Conservation (phyloP, 495 filamentous ascomycete genomes). For the Lophiotrema nucula region DNA sequence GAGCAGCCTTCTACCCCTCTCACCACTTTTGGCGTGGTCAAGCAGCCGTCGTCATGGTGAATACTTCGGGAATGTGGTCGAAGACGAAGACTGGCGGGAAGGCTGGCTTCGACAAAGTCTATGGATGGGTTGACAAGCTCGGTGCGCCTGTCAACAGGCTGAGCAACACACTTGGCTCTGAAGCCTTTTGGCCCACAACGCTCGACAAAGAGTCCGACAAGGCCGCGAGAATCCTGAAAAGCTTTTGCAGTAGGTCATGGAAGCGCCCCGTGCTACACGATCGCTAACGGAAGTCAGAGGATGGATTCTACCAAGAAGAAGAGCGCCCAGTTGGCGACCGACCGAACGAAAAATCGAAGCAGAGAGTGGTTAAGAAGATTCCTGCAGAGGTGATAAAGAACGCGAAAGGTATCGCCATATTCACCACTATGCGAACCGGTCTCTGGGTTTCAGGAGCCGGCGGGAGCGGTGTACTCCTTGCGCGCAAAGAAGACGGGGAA, state of each 20-base stretch:
- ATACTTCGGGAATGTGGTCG: conserved; percentile 35
- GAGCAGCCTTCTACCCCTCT: not conserved
- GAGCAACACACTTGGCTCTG: conserved; percentile 69
- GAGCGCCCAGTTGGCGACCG: conserved; percentile 48
- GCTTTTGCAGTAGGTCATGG: conserved; percentile 64
- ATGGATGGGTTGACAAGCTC: conserved; percentile 48
- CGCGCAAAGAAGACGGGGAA: conserved; percentile 72
- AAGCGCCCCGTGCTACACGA: no score
- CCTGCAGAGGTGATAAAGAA: conserved; percentile 76
- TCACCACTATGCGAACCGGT: conserved; percentile 90
- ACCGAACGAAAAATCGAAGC: conserved; percentile 57
- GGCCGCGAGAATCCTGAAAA: conserved; percentile 73
- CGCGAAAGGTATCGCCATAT: conserved; percentile 84
- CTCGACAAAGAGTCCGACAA: conserved; percentile 82
- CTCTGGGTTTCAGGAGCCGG: conserved; percentile 89
- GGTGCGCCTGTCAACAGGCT: conserved; percentile 69
- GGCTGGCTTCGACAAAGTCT: conserved; percentile 50
- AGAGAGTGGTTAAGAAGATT: conserved; percentile 76
- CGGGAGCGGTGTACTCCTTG: conserved; percentile 78
- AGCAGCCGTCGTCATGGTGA: conserved; percentile 11
- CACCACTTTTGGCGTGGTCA: not conserved
- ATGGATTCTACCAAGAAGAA: conserved; percentile 59
- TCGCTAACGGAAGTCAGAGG: conserved; percentile 41
- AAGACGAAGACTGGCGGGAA: conserved; percentile 47
- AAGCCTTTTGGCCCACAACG: conserved; percentile 75